Evolutionary conservation across 2,329 filamentous ascomycete genomes (phyloP), one percentile per base, ranked within the genome.

Genomic region (Fusarium papillatum): DNA sequence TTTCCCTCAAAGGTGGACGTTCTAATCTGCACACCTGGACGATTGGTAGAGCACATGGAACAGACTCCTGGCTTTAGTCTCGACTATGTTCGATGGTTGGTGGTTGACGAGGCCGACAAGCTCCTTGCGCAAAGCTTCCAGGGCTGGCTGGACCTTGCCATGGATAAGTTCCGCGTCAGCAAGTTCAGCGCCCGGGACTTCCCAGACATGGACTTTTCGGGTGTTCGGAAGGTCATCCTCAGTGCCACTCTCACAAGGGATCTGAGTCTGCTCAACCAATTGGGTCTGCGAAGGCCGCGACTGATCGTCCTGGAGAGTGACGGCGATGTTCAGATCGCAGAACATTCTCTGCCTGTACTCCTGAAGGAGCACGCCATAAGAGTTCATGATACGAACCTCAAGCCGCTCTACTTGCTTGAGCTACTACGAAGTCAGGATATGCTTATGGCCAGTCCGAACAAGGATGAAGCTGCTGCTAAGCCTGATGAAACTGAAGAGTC

Each of bases 71-170:
- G 95, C 0, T 98, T 98, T 82, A 91, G 89, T 0, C 87, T 98
- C 26, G 90, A 94, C 68, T 89, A 94, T 81, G 87, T 98, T 7
- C 91, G 94, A 72, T 98, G 96, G 95, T 88, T 98, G 0, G 91
- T 98, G 4, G 94, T 98, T 57, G 96, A 98, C 79, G 96, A 98
- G 84, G 97, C 96, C 14, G 96, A 98, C 83, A 95, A 97, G 81
- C 87, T 98, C 16, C 89, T 98, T 8, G 94, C 96, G 53, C 95
- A 98, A 82, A 96, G 94, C 80, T 98, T 97, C 83, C 96, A 98
- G 82, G 94, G 96, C 79, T 98, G 96, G 96, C 87, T 97, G 5
- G 91, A 92, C 48, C 86, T 93, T 1, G 90, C 97, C 9, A 93
- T 95, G 80, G 90, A 92, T 19, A 86, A 87, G 55, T 87, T 95